Base-by-base conservation (phyloP, 2,329 filamentous ascomycete species). In the Ceratocystis huliohia region DNA sequence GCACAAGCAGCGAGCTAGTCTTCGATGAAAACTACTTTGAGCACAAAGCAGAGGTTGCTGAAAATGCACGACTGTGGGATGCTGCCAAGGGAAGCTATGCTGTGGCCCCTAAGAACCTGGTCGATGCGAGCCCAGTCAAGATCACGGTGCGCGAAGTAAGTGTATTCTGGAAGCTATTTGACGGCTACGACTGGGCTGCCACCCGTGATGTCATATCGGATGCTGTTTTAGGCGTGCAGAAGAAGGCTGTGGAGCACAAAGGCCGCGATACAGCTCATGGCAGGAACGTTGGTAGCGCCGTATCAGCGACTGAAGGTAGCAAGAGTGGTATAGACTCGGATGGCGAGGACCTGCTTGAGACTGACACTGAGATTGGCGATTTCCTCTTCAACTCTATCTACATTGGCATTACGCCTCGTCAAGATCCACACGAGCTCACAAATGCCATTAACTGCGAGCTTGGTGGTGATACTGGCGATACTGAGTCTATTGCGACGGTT, bases 311-410 rank as follows among this genome's bases (percentile, higher is more conserved):
- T 30, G 30, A n/a, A n/a, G 28, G 28, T 13, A 46, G 17, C 61
- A 46, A 7, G 44, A 59, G 17, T 17, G 46, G 57, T 15, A 82
- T 65, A 72, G 76, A 73, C 83, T 75, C 22, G 2, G 66, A 64
- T 72, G 46, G 61, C 10, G 67, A 68, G 33, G 64, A 86, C 45
- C 86, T 93, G 28, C 82, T 88, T 25, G 89, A 96, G 62, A 88
- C 92, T 56, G 89, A 92, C 74, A 89, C 86, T 13, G 89, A 88
- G 5, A 95, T 97, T 75, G 91, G 91, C 5, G 95, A 99, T 74
- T 96, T 95, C 71, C 80, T 99, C 17, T 99, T 99, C 81, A 97
- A 99, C 74, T 99, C 94, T 0, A 96, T 99, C 65, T 99, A 96
- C 77, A 96, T 99, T 71, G 91, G 89, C 15, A 89, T 99, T 20